phyloP scores from a whole-genome alignment of 1,139 yeast species.

The Kodamaea suecica region DNA sequence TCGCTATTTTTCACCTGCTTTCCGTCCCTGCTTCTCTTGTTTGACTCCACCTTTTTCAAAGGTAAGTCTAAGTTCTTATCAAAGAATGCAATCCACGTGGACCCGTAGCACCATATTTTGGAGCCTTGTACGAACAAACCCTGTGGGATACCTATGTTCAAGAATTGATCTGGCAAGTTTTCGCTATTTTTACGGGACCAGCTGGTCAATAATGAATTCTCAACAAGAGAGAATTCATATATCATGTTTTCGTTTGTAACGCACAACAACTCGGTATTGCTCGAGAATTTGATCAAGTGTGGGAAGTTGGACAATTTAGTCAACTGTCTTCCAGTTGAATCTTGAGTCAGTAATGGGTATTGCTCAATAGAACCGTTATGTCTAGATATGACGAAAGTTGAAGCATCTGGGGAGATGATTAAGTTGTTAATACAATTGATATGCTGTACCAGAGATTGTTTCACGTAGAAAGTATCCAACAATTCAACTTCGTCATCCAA shows the following conservation, averaged over 20 bases:
- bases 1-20: conserved; percentile 36
- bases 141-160: conserved; percentile 64
- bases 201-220: conserved; percentile 48
- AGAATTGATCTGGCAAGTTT: conserved; percentile 64
- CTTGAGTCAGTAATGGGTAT: conserved; percentile 21
- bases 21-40: conserved; percentile 58
- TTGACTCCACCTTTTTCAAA: conserved; percentile 26
- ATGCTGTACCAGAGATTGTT: conserved; percentile 28
- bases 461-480: conserved; percentile 20
- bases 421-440: conserved; percentile 49
- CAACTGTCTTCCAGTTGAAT: conserved; percentile 21
- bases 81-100: conserved; percentile 77
- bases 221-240: conserved; percentile 51
- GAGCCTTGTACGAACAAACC: conserved; percentile 55
- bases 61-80: conserved; percentile 67
- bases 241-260: conserved; percentile 74
- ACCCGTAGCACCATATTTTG: conserved; percentile 79
- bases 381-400: conserved; percentile 54
- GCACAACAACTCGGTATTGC: conserved; percentile 52
- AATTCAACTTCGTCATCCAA: conserved; percentile 43
- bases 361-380: conserved; percentile 67
- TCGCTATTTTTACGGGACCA: conserved; percentile 85
- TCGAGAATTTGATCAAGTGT: conserved; percentile 60
- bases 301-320: conserved; percentile 58
- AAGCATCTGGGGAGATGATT: conserved; percentile 43